A percentile compares a stretch with the other conserved stretches of the same genome.
These are phyloP conservation scores for Hypoxylon subgilvum DNA, from an alignment of 495 filamentous ascomycete species.

Conservation along the genomic window DNA sequence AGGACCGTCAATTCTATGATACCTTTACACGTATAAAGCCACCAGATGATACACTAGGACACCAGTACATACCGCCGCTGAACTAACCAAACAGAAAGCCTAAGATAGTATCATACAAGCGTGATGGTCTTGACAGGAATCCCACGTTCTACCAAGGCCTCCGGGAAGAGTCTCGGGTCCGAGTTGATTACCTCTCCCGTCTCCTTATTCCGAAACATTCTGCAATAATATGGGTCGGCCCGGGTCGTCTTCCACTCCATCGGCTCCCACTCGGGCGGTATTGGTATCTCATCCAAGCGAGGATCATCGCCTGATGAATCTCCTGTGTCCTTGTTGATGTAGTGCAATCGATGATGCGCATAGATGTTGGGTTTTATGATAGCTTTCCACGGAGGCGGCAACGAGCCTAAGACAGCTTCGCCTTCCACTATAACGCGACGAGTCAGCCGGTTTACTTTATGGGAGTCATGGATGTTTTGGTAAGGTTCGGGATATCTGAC, in stretches of 20 bases:
- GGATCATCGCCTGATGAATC: not conserved
- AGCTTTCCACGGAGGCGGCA: slow-evolving; percentile 7
- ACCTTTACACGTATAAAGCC: too few relatives aligned
- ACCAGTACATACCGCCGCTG: not conserved
- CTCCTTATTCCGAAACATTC: slow-evolving; percentile 14
- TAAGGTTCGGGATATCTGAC: not conserved
- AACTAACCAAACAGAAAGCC: not conserved
- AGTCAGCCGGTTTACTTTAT: not conserved
- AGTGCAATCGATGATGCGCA: not conserved
- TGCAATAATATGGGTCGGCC: slow-evolving; percentile 10
- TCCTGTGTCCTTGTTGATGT: not conserved
- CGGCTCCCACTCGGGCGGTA: slow-evolving; percentile 16
- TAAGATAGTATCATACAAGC: slow-evolving; percentile 12
- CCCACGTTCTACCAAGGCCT: slow-evolving; percentile 8
- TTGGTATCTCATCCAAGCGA: slow-evolving; percentile 9
- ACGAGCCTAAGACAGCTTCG: slow-evolving; percentile 16
- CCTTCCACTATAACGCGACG: slow-evolving; percentile 3
- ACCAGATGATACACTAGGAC: too few relatives aligned
- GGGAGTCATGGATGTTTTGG: too few relatives aligned
- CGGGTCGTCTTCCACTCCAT: slow-evolving; percentile 6
- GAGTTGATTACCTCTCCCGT: slow-evolving; percentile 24
- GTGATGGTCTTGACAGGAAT: slow-evolving; percentile 16
- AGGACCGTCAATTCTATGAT: too few relatives aligned
- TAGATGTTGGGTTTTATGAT: not conserved
- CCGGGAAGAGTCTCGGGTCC: slow-evolving; percentile 25